Conservation (phyloP, 169 alveolate genomes). For the Babesia ovata region DNA sequence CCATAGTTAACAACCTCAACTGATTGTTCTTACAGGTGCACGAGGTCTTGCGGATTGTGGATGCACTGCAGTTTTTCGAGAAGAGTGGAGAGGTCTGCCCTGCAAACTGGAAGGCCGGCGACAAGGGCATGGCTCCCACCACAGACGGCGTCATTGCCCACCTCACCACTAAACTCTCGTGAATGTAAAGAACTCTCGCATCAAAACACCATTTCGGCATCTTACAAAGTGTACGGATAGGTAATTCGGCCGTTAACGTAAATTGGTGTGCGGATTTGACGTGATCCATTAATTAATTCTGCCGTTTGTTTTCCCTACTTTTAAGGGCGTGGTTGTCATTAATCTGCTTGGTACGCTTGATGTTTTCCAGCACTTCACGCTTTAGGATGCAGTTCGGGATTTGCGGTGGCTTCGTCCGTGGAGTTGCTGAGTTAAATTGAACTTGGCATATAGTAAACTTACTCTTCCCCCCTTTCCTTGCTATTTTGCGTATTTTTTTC, state of each 20-base stretch:
- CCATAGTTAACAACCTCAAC: background rate
- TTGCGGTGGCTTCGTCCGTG: conserved; percentile 48
- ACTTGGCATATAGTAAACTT: background rate
- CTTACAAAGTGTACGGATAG: background rate
- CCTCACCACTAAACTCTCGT: conserved; percentile 56
- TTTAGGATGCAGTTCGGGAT: conserved; percentile 71
- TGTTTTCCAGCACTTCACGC: conserved; percentile 53
- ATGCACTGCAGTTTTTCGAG: conserved; percentile 95
- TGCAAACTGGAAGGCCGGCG: conserved; percentile 97
- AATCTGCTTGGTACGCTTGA: conserved; percentile 63
- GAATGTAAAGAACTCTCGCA: background rate
- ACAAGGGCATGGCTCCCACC: conserved; percentile 93
- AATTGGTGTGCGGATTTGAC: background rate
- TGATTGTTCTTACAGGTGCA: conserved; percentile 64
- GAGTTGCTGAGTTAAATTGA: conserved; percentile 1
- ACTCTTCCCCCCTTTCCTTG: conserved; percentile 56
- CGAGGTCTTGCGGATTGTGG: conserved; percentile 94
- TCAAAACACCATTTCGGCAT: background rate
- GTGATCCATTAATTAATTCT: background rate
- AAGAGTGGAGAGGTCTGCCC: conserved; percentile 99
- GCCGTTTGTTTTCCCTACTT: conserved; percentile 1
- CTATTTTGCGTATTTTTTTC: conserved; percentile 44
- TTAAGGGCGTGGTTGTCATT: conserved; percentile 29
- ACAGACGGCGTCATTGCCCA: conserved; percentile 86
- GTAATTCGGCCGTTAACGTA: background rate